Evolutionary conservation across 23 red algal genomes (phyloP).

Genomic region (Gracilaria domingensis): DNA sequence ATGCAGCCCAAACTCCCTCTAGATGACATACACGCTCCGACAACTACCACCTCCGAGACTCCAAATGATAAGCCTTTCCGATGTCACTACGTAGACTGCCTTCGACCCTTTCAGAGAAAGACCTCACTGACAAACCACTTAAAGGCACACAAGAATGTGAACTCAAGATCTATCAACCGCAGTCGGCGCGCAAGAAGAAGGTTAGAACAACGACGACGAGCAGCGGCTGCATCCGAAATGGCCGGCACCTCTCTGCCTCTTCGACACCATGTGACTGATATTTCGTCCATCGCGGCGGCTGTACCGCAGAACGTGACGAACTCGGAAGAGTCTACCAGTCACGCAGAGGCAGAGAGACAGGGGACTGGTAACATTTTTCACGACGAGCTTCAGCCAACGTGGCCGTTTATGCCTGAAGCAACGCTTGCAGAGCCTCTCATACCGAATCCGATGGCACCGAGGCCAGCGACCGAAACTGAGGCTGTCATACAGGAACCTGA

Average conservation of each 20-base stretch:
- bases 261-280: background rate
- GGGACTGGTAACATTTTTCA: background rate
- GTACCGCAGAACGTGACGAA: background rate
- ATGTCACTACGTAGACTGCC: constrained; percentile 64
- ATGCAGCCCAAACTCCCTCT: background rate
- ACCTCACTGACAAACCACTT: constrained; percentile 65
- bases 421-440: background rate
- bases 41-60: background rate
- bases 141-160: constrained; percentile 53
- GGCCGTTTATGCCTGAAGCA: background rate
- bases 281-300: background rate
- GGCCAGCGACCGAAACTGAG: background rate
- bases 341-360: background rate
- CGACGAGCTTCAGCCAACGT: background rate
- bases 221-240: background rate
- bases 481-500: background rate
- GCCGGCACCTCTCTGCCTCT: background rate
- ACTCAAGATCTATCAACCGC: constrained; percentile 11
- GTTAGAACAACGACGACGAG: background rate
- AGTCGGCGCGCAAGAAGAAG: background rate
- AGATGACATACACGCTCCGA: background rate
- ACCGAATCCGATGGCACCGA: no score
- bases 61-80: constrained; percentile 1
- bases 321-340: background rate
- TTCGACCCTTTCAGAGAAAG: constrained; percentile 25